Conservation (phyloP, 306 rosid species). For the Acacia acuminata region DNA sequence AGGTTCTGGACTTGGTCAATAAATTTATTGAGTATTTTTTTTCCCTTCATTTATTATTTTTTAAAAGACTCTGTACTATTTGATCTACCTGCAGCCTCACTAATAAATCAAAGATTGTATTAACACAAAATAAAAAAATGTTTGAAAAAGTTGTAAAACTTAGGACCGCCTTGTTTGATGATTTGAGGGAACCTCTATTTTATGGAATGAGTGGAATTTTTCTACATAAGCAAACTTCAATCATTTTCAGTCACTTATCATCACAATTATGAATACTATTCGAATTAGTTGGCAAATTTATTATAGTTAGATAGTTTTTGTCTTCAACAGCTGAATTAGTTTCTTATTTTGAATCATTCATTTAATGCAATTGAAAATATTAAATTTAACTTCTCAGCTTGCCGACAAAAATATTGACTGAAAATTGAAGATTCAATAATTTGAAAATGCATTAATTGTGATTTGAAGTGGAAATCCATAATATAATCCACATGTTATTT, state of each 20-base stretch:
- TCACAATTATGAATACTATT: background rate
- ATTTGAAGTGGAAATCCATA: background rate
- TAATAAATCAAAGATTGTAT: no score
- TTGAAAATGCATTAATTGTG: background rate
- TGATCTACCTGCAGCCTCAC: no score
- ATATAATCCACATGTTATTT: background rate
- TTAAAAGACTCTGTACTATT: no score
- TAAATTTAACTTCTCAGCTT: no score
- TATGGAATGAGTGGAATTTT: background rate
- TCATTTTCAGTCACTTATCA: no score
- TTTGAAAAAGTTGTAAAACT: background rate
- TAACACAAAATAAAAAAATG: no score
- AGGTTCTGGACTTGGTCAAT: no score
- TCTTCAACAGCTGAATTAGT: background rate
- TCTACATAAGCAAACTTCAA: background rate
- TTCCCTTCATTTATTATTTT: no score
- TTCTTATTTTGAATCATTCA: background rate
- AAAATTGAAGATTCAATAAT: background rate
- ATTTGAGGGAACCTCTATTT: background rate
- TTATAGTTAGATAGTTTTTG: no score
- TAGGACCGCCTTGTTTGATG: background rate
- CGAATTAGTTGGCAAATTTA: background rate
- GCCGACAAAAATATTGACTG: background rate
- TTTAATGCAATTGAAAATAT: background rate
- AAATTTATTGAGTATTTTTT: no score